Evolutionary conservation across 805 yeast species (phyloP).

Genomic region (Wickerhamiella vanderwaltii): DNA sequence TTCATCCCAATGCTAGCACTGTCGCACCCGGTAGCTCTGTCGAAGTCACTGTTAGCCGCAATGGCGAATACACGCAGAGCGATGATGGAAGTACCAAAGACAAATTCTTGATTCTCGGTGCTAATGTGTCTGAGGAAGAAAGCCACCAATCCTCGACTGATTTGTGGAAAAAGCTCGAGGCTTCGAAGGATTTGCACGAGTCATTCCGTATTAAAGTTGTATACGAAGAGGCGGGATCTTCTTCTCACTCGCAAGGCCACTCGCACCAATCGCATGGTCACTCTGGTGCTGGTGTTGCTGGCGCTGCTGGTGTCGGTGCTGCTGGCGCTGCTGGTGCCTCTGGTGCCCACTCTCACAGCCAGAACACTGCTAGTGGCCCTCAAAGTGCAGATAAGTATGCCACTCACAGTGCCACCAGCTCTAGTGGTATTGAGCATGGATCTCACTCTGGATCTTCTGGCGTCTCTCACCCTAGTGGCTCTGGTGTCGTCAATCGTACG

Average conservation of each 20-base stretch:
- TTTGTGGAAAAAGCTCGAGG: slow-evolving; percentile 63
- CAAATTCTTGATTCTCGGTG: slow-evolving; percentile 79
- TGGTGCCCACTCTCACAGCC: background rate
- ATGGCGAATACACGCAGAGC: slow-evolving; percentile 55
- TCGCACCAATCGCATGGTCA: background rate
- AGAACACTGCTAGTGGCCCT: background rate
- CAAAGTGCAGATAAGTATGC: no score
- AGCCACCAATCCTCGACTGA: slow-evolving; percentile 41
- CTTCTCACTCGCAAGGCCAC: background rate
- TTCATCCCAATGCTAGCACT: slow-evolving; percentile 85
- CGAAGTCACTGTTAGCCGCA: slow-evolving; percentile 67
- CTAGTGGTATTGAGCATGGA: no score
- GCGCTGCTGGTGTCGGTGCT: slow-evolving; percentile 16
- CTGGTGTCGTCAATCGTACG: background rate
- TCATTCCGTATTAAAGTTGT: slow-evolving; percentile 3
- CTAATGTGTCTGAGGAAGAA: slow-evolving; percentile 53
- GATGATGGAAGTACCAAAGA: slow-evolving; percentile 72
- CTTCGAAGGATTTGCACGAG: slow-evolving; percentile 13
- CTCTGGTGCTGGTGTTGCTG: no score
- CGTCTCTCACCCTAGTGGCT: background rate
- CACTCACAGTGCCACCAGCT: no score
- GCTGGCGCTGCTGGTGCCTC: slow-evolving; percentile 18
- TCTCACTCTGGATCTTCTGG: background rate
- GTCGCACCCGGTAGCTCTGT: slow-evolving; percentile 61
- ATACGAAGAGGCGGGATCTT: background rate